These are phyloP conservation scores for Dactylellina sp. DNA, from an alignment of 2,329 filamentous ascomycete species.

Conservation along the genomic window DNA sequence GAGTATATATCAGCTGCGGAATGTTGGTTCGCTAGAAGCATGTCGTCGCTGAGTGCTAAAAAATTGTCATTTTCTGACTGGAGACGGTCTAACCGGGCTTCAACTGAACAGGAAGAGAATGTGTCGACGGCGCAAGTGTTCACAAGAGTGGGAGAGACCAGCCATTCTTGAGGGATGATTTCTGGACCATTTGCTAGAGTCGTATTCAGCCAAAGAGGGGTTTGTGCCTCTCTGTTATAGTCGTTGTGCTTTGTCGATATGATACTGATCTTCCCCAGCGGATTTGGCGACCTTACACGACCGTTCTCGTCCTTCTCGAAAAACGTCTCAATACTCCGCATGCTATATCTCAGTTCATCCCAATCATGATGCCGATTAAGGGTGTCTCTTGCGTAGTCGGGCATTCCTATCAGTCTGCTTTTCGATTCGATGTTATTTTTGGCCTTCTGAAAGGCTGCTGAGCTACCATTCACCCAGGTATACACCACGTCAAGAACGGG, in stretches of 20 bases:
- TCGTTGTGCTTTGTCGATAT: constrained; percentile 26
- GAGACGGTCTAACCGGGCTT: constrained; percentile 41
- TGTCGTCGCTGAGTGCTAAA: constrained; percentile 35
- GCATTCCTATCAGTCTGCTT: constrained; percentile 22
- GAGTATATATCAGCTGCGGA: constrained; percentile 41
- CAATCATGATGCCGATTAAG: constrained; percentile 44
- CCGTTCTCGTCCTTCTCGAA: constrained; percentile 21
- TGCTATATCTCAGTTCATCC: constrained; percentile 45
- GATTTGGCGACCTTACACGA: constrained; percentile 16
- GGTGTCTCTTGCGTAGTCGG: constrained; percentile 23
- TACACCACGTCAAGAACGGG: constrained; percentile 36
- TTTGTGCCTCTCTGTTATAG: neutral
- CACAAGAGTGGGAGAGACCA: constrained; percentile 12
- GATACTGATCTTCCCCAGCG: constrained; percentile 38
- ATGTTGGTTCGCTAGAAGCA: constrained; percentile 46
- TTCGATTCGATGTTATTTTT: constrained; percentile 29
- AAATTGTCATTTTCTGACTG: constrained; percentile 29
- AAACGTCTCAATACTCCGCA: constrained; percentile 38
- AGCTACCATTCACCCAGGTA: constrained; percentile 48
- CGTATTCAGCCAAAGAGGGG: constrained; percentile 31
- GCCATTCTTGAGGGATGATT: constrained; percentile 27
- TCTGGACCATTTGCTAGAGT: constrained; percentile 3
- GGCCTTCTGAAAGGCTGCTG: constrained; percentile 20
- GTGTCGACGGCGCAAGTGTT: constrained; percentile 25
- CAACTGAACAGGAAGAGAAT: constrained; percentile 47